Evolutionary conservation across 208 protist species (phyloP).

Genomic region (Leishmania amazonensis): DNA sequence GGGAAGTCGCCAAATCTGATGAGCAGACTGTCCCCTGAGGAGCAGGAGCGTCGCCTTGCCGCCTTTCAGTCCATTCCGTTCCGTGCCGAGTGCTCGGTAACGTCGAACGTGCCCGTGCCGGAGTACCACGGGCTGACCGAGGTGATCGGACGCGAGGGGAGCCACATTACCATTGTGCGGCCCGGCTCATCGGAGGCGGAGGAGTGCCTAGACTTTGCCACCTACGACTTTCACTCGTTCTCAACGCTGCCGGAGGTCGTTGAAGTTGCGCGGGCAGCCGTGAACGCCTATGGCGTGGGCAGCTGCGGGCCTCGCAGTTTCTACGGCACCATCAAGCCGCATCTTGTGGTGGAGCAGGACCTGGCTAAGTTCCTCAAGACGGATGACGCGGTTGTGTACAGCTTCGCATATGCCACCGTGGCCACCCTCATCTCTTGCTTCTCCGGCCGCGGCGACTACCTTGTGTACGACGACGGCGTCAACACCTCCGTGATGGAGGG

Average conservation of each 20-base stretch:
- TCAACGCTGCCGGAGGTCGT: constrained; percentile 82
- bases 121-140: constrained; percentile 46
- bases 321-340: constrained; percentile 97
- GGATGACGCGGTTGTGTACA: constrained; percentile 94
- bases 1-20: constrained; percentile 19
- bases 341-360: constrained; percentile 93
- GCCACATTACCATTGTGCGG: constrained; percentile 58
- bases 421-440: constrained; percentile 96
- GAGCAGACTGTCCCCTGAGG: constrained; percentile 69
- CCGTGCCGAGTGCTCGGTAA: constrained; percentile 38
- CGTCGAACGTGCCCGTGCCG: constrained; percentile 49
- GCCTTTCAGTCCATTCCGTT: constrained; percentile 69
- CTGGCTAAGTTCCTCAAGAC: constrained; percentile 91
- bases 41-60: constrained; percentile 78
- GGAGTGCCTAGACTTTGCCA: constrained; percentile 90
- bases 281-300: constrained; percentile 96
- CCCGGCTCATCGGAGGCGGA: constrained; percentile 27
- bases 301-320: constrained; percentile 98
- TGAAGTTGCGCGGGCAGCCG: constrained; percentile 74
- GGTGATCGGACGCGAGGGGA: constrained; percentile 56
- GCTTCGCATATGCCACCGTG: constrained; percentile 95
- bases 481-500: constrained; percentile 89
- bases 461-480: constrained; percentile 92
- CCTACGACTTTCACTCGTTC: constrained; percentile 95
- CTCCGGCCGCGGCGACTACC: constrained; percentile 88